Base-by-base conservation (phyloP, 2,329 filamentous ascomycete species). In the Thielaviopsis punctulata region DNA sequence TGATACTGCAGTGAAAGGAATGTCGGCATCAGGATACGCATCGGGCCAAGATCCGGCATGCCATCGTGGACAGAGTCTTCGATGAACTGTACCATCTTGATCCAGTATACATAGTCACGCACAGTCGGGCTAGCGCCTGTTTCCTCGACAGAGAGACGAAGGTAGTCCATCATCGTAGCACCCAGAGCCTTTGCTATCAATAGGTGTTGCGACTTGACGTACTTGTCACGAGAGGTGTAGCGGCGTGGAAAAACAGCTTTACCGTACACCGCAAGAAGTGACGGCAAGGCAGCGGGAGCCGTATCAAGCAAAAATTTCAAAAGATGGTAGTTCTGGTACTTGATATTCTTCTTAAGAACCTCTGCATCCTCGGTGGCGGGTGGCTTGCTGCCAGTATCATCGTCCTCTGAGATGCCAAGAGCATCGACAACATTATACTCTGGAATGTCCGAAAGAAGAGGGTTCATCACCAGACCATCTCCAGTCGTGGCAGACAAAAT, bases 1-100 rank as follows among this genome's bases (percentile, higher is more conserved):
- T 80, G 76, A 55, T 86, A 81, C 64, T 89, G 90, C 69, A 98
- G 95, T 1, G 87, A 84, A 52, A 89, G 75, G 22, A 98, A 72
- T 33, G 96, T 81, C 24, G 92, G 75, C 44, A 87, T 84, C 51
- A 83, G 76, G 13, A 81, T 71, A 56, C 79, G 76, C 8, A 69
- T 60, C 5, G 63, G 70, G 57, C 66, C 68, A 58, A 65, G 74
- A 46, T 49, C 48, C 21, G 54, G 39, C 22, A 46, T 49, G 9
- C 75, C 74, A 60, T 94, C 87, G 56, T 92, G 78, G 56, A 94
- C 68, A 65, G 93, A 77, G 61, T 89, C 83, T 39, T 84, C 80
- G 52, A 93, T 70, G 0, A 83, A 82, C 53, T 86, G 82, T 18
- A 95, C 68, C 63, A 88, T 82, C 52, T 88, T 80, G 55, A 90